Evolutionary conservation across 495 filamentous ascomycete species (phyloP), one percentile per base, ranked within the genome.

Genomic region (Penicillium cosmopolitanum): DNA sequence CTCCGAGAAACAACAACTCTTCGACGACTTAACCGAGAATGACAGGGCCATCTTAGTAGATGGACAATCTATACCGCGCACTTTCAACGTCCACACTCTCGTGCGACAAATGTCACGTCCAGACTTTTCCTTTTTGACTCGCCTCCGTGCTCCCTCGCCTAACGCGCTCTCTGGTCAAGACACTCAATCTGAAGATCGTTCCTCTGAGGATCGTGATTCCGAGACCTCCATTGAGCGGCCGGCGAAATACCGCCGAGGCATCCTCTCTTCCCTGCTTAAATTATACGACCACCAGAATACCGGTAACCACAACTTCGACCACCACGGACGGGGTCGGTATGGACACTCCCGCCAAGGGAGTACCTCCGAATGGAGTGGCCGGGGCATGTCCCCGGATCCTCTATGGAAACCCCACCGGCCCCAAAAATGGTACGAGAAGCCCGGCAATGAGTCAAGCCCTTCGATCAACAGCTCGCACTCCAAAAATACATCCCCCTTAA

Each of bases 201-300:
- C 84, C 33, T 78, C 82, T 15, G 84, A 90, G 53, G 86, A 88
- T 43, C 73, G 79, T 50, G 79, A 84, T 28, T 78, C 82, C 15
- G 84, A 90, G 54, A 79, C 82, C 46, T 93, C 91, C 63, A 80
- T 90, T 6, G 85, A 87, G 42, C 80, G 80, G 13, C 92, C 91
- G 4, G 69, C 80, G 7, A 82, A 88, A 50, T 95, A 90, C 68
- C 88, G 86, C 46, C 85, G 86, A 38, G 91, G 93, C 31, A 83
- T 96, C 46, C 77, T 98, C 8, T 86, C 87, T 5, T 89, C 85
- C 8, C 75, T 98, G 3, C 76, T 97, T 54, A 96, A 90, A 70
- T 80, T 96, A 11, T 89, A 93, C 64, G 82, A 84, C 53, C 66
- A 77, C 47, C 68, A 71, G 16, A 21, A 25, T 33, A 23, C 55